These are phyloP conservation scores for Heritiera fomes DNA, from an alignment of 345 rosid genomes.

Conservation along the genomic window DNA sequence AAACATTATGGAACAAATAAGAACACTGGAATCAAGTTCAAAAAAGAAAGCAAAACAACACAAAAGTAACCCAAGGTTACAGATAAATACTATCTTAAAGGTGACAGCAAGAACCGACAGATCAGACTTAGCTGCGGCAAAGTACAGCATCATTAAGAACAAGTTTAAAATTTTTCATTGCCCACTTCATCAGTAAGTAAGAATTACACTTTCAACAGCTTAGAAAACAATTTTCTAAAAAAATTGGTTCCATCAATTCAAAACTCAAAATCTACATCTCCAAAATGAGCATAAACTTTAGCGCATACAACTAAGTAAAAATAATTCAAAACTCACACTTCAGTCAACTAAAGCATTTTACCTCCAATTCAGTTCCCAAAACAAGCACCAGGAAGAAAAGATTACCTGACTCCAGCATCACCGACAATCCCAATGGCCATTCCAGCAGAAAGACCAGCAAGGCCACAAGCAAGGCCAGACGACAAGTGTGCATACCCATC, in stretches of 20 bases:
- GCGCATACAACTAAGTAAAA: neutral
- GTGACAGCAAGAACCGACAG: neutral
- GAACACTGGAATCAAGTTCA: neutral
- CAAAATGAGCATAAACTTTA: neutral
- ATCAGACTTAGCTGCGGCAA: neutral
- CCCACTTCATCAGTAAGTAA: neutral
- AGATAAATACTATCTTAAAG: neutral
- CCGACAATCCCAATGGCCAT: slow-evolving; percentile 73
- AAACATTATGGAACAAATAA: neutral
- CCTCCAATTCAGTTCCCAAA: neutral
- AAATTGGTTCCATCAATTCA: neutral
- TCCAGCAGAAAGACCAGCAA: slow-evolving; percentile 67
- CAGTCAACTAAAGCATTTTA: neutral
- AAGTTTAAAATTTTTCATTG: neutral
- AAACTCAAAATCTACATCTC: neutral
- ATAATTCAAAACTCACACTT: neutral
- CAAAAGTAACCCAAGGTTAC: neutral
- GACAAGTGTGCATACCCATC: slow-evolving; percentile 71
- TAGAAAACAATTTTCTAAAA: neutral
- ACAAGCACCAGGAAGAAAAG: neutral
- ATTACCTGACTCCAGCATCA: slow-evolving; percentile 65
- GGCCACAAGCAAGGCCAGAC: slow-evolving; percentile 66
- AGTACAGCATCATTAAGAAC: neutral
- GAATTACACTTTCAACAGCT: neutral
- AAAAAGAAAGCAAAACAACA: neutral